These are phyloP conservation scores for Osmozyma mogii DNA, from an alignment of 805 yeast species.

Conservation along the genomic window DNA sequence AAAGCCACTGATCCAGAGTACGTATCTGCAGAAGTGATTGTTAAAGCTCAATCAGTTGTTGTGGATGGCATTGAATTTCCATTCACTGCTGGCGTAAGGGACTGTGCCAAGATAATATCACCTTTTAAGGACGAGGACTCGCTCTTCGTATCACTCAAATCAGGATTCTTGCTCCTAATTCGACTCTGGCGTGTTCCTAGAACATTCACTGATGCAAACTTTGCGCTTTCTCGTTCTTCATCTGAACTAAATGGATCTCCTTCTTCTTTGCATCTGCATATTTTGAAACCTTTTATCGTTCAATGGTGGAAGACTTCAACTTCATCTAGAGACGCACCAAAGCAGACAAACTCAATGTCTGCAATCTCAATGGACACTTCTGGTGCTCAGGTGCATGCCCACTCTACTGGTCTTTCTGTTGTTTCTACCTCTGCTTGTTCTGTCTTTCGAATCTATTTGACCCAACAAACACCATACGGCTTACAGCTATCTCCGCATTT, in stretches of 20 bases:
- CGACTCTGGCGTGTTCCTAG: conserved; percentile 32
- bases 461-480: conserved; percentile 29
- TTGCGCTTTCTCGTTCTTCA: conserved; percentile 5
- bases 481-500: conserved; percentile 28
- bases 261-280: conserved; percentile 5
- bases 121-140: conserved; percentile 25
- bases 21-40: conserved; percentile 18
- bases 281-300: conserved; percentile 36
- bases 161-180: conserved; percentile 34
- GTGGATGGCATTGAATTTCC: conserved; percentile 24
- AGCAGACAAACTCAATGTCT: no score
- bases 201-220: conserved; percentile 16
- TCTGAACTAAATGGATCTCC: conserved; percentile 8
- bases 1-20: not conserved
- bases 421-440: conserved; percentile 31
- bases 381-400: conserved; percentile 26
- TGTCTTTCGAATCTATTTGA: conserved; percentile 30
- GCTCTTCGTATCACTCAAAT: conserved; percentile 28
- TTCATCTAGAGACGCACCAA: no score
- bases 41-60: conserved; percentile 23
- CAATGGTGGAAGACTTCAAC: conserved; percentile 44
- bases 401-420: conserved; percentile 30
- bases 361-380: conserved; percentile 11
- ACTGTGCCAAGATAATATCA: no score
- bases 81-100: conserved; percentile 24